A percentile compares a stretch with the other conserved stretches of the same genome.
Evolutionary conservation across 352 stramenopile species (phyloP).

Genomic region (Pythium aphanidermatum): DNA sequence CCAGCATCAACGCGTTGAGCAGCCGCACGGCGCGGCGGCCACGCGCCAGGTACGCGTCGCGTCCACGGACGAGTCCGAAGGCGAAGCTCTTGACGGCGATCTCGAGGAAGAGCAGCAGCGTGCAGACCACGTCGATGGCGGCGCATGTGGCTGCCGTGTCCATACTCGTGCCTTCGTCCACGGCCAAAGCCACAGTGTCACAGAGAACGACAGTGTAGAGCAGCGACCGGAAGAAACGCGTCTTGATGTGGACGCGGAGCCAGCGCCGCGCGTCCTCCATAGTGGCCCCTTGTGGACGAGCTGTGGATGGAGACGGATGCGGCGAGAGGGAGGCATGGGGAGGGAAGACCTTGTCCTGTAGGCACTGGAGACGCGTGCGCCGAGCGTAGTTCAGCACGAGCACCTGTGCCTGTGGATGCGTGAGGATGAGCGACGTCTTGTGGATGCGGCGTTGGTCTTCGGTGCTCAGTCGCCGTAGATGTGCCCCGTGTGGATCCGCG

Average conservation of each 20-base stretch:
- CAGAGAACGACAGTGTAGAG: constrained; percentile 40
- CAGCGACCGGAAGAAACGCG: constrained; percentile 31
- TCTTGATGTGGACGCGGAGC: constrained; percentile 36
- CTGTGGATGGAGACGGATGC: constrained; percentile 5
- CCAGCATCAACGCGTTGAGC: constrained; percentile 45
- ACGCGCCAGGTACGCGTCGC: constrained; percentile 43
- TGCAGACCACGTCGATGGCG: constrained; percentile 51
- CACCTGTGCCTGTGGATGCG: constrained; percentile 27
- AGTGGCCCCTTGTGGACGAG: constrained; percentile 1
- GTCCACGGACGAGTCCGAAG: constrained; percentile 35
- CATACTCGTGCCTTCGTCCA: constrained; percentile 44
- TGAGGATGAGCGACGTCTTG: constrained; percentile 47
- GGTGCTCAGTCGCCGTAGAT: constrained; percentile 22
- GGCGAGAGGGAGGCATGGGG: not conserved
- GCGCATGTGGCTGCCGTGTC: constrained; percentile 12
- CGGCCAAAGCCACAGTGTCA: constrained; percentile 48
- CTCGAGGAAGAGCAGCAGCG: constrained; percentile 52
- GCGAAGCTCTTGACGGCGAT: constrained; percentile 49
- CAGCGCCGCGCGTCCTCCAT: constrained; percentile 16
- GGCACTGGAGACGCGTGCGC: constrained; percentile 31
- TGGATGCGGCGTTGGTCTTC: constrained; percentile 37
- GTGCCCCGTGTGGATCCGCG: not conserved
- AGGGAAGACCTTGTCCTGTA: constrained; percentile 36
- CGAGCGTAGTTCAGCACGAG: constrained; percentile 39
- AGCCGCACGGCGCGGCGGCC: constrained; percentile 32